Percentiles rank a stretch among this genome's conserved stretches.
These are phyloP conservation scores for Botryotinia calthae DNA, from an alignment of 2,329 filamentous ascomycete species.

Conservation along the genomic window DNA sequence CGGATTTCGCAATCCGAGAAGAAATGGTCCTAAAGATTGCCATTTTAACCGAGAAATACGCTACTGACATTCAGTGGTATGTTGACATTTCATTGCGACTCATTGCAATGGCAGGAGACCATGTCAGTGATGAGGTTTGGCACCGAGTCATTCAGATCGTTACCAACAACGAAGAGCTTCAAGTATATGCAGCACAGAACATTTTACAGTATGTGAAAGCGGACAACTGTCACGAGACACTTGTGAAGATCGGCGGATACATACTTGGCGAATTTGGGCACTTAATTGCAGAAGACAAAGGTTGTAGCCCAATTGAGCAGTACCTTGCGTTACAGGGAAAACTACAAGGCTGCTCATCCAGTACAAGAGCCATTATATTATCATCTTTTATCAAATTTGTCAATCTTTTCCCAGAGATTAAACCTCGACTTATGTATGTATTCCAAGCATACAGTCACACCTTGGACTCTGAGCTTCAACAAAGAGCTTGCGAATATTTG, in stretches of 20 bases:
- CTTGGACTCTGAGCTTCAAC: constrained; percentile 90
- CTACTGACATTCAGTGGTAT: constrained; percentile 98
- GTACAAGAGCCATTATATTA: constrained; percentile 87
- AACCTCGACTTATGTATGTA: constrained; percentile 85
- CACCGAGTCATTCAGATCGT: constrained; percentile 98
- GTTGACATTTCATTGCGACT: constrained; percentile 94
- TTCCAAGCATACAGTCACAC: constrained; percentile 94
- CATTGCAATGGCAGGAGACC: constrained; percentile 94
- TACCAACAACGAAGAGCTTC: constrained; percentile 97
- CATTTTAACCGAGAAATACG: constrained; percentile 97
- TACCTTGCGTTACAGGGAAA: constrained; percentile 90
- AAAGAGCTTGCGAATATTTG: constrained; percentile 93
- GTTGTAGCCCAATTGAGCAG: constrained; percentile 95
- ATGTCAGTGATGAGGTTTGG: constrained; percentile 99
- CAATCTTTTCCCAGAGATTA: constrained; percentile 98
- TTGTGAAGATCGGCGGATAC: constrained; percentile 97
- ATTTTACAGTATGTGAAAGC: constrained; percentile 89
- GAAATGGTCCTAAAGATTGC: constrained; percentile 99
- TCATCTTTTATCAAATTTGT: constrained; percentile 98
- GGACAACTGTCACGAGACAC: constrained; percentile 91
- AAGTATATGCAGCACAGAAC: constrained; percentile 93
- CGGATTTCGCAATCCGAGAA: constrained; percentile 95
- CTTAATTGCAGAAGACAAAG: constrained; percentile 85
- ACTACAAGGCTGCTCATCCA: constrained; percentile 82
- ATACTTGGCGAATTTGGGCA: constrained; percentile 96